Evolutionary conservation across 2,329 filamentous ascomycete genomes (phyloP).

Genomic region (Fragosphaeria purpurea): DNA sequence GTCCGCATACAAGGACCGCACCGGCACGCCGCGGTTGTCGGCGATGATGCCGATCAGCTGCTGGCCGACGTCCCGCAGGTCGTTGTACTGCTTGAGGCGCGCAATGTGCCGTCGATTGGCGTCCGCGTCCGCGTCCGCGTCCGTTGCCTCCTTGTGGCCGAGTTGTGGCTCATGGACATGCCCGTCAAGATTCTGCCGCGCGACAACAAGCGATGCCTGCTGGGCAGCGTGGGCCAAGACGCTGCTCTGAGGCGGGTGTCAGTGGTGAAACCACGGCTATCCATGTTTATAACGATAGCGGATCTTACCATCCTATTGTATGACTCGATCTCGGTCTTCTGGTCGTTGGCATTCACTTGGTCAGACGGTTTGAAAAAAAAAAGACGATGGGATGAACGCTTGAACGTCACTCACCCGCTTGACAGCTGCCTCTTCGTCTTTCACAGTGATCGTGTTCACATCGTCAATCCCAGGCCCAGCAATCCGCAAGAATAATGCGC

Average conservation of each 20-base stretch:
- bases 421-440: neutral
- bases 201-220: neutral
- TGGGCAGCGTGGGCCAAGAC: constrained; percentile 2
- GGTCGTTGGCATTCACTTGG: no score
- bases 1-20: constrained; percentile 21
- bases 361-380: no score
- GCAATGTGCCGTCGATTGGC: constrained; percentile 13
- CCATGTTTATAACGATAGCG: no score
- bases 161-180: neutral
- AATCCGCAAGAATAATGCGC: no score
- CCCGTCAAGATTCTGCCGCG: neutral
- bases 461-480: no score
- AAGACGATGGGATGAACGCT: no score
- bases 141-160: neutral
- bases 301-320: constrained; percentile 7
- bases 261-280: no score
- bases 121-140: no score
- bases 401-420: no score
- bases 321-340: no score
- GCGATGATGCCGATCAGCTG: constrained; percentile 29
- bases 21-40: constrained; percentile 23
- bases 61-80: constrained; percentile 27
- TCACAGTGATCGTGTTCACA: no score
- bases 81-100: constrained; percentile 26
- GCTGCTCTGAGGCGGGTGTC: constrained; percentile 1